phyloP scores from a whole-genome alignment of 495 filamentous ascomycete species.

The Aspergillus egyptiacus region DNA sequence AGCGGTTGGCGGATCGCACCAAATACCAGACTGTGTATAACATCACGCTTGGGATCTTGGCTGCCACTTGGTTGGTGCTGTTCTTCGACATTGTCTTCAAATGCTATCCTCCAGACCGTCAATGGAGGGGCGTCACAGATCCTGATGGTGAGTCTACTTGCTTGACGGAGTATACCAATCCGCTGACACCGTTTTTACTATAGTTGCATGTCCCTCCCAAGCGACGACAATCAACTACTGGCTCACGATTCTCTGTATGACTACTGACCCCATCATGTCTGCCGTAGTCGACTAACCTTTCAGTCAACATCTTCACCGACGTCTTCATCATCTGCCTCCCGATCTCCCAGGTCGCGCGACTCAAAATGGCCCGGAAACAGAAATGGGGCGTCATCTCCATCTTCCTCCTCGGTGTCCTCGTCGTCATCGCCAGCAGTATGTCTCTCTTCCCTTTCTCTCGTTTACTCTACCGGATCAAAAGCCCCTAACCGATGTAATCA shows the following conservation, averaged over 20 bases:
- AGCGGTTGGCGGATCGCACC: constrained; percentile 22
- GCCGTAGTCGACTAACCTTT: not conserved
- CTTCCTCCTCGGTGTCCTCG: constrained; percentile 21
- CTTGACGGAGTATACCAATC: not conserved
- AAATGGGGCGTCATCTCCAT: constrained; percentile 20
- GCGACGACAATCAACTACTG: constrained; percentile 19
- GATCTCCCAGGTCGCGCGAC: constrained; percentile 18
- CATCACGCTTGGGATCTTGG: constrained; percentile 18
- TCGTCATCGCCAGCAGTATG: constrained; percentile 24
- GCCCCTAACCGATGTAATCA: not conserved
- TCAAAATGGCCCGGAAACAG: constrained; percentile 21
- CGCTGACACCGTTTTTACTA: not conserved
- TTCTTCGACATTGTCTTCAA: constrained; percentile 24
- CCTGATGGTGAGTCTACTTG: constrained; percentile 8
- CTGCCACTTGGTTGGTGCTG: constrained; percentile 19
- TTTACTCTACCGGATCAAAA: no score
- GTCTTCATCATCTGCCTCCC: constrained; percentile 24
- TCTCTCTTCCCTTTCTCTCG: not conserved
- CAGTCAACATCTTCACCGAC: constrained; percentile 25
- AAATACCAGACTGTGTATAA: constrained; percentile 22
- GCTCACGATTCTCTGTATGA: constrained; percentile 23
- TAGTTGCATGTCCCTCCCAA: constrained; percentile 16
- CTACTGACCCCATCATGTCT: not conserved
- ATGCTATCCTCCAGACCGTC: constrained; percentile 17
- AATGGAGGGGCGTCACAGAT: constrained; percentile 14